A percentile compares a stretch with the other conserved stretches of the same genome.
phyloP scores from a whole-genome alignment of 1,284 basidiomycete species.

The Dichomitus squalens region DNA sequence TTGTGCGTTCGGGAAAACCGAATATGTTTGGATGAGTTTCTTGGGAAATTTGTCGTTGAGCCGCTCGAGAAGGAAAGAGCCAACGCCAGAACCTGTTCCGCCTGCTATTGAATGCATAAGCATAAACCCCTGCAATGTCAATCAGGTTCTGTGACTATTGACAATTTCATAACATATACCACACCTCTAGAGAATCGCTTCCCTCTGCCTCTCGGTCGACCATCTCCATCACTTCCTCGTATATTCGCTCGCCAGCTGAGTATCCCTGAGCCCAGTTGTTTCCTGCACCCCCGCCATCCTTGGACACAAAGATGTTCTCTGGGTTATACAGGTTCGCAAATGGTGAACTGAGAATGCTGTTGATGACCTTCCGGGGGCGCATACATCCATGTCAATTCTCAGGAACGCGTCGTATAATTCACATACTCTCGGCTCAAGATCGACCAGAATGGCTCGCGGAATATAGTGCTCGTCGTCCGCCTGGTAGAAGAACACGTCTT shows the following conservation, averaged over 20 bases:
- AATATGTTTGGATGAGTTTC: conserved; percentile 99
- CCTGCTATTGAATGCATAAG: conserved; percentile 98
- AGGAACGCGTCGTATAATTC: not conserved
- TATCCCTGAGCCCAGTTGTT: conserved; percentile 99
- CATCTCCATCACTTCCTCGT: conserved; percentile 99
- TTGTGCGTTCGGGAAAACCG: conserved; percentile 94
- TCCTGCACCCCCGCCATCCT: conserved; percentile 96
- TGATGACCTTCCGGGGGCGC: conserved; percentile 76
- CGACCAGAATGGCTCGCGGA: conserved; percentile 93
- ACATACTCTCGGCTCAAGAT: conserved; percentile 94
- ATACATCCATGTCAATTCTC: not conserved
- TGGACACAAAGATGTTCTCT: conserved; percentile 95
- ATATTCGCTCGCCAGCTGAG: conserved; percentile 86
- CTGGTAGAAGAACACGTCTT: conserved; percentile 99
- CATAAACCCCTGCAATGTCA: conserved; percentile 88
- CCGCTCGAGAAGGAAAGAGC: conserved; percentile 95
- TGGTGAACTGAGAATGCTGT: conserved; percentile 90
- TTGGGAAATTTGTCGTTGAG: conserved; percentile 99
- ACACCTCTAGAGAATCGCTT: conserved; percentile 94
- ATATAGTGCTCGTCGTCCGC: conserved; percentile 99
- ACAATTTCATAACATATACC: conserved; percentile 18
- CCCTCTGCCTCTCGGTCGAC: conserved; percentile 98
- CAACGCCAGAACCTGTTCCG: conserved; percentile 96
- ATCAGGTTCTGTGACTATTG: no score
- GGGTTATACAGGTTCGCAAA: conserved; percentile 97